Conservation (phyloP, 768 basidiomycete genomes). For the Suillus paluster region DNA sequence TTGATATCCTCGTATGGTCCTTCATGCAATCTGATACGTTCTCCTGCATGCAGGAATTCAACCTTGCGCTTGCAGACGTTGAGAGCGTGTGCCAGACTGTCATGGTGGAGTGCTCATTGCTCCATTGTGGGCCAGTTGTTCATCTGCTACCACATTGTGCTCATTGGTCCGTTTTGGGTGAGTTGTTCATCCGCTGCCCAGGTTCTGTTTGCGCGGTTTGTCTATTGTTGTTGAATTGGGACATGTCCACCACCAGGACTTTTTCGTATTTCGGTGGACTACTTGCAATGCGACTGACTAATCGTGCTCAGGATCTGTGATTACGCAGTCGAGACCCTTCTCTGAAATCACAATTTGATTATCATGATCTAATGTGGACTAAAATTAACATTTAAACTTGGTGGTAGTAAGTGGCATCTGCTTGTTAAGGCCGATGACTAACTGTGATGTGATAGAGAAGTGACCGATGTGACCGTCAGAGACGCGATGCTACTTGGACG, state of each 20-base stretch:
- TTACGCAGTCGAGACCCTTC: neutral
- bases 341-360: neutral
- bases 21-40: neutral
- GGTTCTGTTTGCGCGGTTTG: neutral
- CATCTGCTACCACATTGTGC: neutral
- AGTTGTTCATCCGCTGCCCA: no score
- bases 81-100: constrained; percentile 85
- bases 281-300: neutral
- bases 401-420: neutral
- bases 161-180: no score
- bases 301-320: neutral
- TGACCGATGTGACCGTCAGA: neutral
- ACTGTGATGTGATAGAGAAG: neutral
- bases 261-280: no score
- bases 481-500: neutral
- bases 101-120: constrained; percentile 84
- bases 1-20: neutral
- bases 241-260: neutral
- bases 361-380: neutral
- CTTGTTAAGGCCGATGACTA: neutral
- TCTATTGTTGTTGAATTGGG: neutral
- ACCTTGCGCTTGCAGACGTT: constrained; percentile 83
- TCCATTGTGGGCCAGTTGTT: constrained; percentile 68
- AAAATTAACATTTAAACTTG: neutral
- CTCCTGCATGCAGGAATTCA: constrained; percentile 75